Base-by-base conservation (phyloP, 192 early-diverging fungal species). In the Backusella psychrophila region DNA sequence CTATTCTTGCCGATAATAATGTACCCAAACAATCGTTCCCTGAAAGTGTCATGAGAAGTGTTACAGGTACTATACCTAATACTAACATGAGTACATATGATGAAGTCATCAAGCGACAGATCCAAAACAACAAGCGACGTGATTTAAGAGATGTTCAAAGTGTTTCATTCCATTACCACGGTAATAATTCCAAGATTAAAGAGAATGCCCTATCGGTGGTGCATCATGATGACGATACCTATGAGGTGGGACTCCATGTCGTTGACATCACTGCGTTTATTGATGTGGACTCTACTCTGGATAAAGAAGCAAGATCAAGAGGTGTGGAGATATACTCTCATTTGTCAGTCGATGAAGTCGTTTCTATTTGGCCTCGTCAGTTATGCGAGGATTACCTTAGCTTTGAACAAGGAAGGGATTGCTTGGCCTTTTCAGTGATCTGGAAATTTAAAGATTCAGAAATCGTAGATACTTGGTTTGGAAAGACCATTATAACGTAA, bases 191-290 rank as follows among this genome's bases (percentile, higher is more conserved):
- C 87, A 93, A 23, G 86, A 93, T 46, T 53, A 72, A 41, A 39
- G 95, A 95, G 72, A 94, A 95, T 78, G 94, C 95, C 2, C 82
- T 96, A 15, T 93, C 91, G 0, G 78, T 89, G 44, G 82, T 81
- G 46, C 81, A 78, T 1, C 65, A 90, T 11, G 86, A 82, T 14
- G 87, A 94, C 75, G 91, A 91, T 1, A 90, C 71, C 2, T 92
- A 84, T 66, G 92, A 96, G 82, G 86, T 96, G 41, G 89, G 86
- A 9, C 83, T 89, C 0, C 89, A 98, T 77, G 97, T 98, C 83
- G 94, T 97, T 26, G 98, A 99, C 81, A 94, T 98, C 15, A 91
- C 94, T 34, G 92, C 97, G 77, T 99, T 99, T 89, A 94, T 99
- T 33, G 93, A 91, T 74, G 90, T 92, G 21, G 89, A 89, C 72